These are phyloP conservation scores for Cordyceps cateniannulata DNA, from an alignment of 2,329 filamentous ascomycete genomes.

Conservation along the genomic window DNA sequence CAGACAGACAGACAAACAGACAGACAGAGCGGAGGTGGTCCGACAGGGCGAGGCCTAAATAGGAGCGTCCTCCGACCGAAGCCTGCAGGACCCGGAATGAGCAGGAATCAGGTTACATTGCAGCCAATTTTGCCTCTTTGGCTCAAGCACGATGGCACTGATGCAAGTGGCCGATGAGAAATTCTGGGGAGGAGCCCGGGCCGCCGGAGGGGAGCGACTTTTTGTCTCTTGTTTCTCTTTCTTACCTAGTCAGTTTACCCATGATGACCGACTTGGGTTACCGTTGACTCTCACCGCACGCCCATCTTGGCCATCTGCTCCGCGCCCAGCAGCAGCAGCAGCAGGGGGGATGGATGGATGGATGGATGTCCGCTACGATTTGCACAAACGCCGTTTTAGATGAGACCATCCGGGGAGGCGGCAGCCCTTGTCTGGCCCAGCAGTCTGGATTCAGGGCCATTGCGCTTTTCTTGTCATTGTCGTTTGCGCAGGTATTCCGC, in stretches of 20 bases:
- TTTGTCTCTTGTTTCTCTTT: background rate
- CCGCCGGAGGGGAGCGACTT: background rate
- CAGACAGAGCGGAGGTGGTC: background rate
- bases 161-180: conserved; percentile 4
- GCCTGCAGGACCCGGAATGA: background rate
- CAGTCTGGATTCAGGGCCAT: no score
- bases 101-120: background rate
- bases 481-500: no score
- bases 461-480: no score
- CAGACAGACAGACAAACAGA: no score
- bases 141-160: background rate
- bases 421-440: no score
- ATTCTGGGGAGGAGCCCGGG: background rate
- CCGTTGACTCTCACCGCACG: background rate
- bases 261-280: no score
- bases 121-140: background rate
- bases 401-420: no score
- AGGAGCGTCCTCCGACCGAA: background rate
- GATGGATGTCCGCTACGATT: no score
- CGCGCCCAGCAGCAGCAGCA: no score
- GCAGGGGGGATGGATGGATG: no score
- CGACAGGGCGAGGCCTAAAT: conserved; percentile 1
- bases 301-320: background rate
- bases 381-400: no score
- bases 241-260: no score